Evolutionary conservation across 2,329 filamentous ascomycete genomes (phyloP), one percentile per base, ranked within the genome.

Genomic region (Aspergillus aculeatus): DNA sequence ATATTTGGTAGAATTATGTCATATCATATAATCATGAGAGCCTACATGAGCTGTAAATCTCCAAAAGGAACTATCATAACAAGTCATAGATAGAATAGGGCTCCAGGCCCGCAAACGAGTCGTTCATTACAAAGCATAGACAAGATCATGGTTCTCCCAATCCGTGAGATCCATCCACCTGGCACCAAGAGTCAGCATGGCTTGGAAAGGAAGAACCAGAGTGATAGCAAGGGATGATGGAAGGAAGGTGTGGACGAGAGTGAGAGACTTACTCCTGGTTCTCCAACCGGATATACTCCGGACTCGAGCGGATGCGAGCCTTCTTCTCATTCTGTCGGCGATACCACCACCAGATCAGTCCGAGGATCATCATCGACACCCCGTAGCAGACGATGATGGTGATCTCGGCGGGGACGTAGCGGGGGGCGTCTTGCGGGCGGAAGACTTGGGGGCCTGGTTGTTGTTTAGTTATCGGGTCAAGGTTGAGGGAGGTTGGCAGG

Each of bases 321-420:
- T 89, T 90, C 73, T 82, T 81, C 62, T 71, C 74, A 64, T 90
- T 90, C 75, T 87, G 80, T 21, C 72, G 71, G 11, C 77, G 75
- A 69, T 83, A 89, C 79, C 84, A 89, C 69, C 79, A 81, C 73
- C 84, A 86, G 57, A 90, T 86, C 66, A 89, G 89, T 0, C 80
- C 62, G 58, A 89, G 67, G 59, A 85, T 81, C 2, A 83, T 57
- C 10, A 88, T 65, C 50, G 81, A 83, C 0, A 85, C 71, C 3
- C 75, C 77, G 71, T 79, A 84, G 69, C 86, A 88, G 7, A 84
- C 84, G 12, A 88, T 79, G 57, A 89, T 86, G 1, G 83, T 84
- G 55, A 89, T 85, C 66, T 88, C 84, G 1, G 85, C 87, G 1
- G 86, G 83, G 2, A 85, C 79, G 64, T 89, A 90, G 41, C 82